These are phyloP conservation scores for Boletellus sp. DNA, from an alignment of 768 basidiomycete species.

Conservation along the genomic window DNA sequence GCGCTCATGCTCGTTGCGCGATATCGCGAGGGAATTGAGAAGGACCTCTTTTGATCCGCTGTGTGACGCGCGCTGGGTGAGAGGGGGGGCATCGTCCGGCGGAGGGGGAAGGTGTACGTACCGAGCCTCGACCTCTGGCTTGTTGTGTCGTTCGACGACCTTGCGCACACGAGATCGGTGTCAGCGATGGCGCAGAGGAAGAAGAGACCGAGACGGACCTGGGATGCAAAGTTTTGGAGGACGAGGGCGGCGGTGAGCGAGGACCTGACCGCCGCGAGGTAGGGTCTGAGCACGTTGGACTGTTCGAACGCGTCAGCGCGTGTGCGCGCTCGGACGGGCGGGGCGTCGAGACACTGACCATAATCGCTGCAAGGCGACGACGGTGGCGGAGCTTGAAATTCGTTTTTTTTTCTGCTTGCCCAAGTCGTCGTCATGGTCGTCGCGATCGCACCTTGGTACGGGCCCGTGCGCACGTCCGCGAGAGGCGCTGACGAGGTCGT, in stretches of 20 bases:
- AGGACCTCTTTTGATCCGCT: constrained; percentile 93
- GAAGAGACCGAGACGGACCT: constrained; percentile 33
- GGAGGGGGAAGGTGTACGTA: constrained; percentile 32
- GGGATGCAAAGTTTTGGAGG: constrained; percentile 96
- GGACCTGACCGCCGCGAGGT: constrained; percentile 92
- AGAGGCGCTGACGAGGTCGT: constrained; percentile 9
- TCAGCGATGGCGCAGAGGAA: constrained; percentile 3
- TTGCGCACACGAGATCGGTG: constrained; percentile 29
- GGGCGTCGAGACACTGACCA: constrained; percentile 45
- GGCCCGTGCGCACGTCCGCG: constrained; percentile 3
- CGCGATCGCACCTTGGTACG: constrained; percentile 67
- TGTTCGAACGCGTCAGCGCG: constrained; percentile 34
- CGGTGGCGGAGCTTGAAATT: constrained; percentile 45
- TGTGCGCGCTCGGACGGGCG: not conserved
- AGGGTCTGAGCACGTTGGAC: constrained; percentile 95
- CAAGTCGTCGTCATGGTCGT: constrained; percentile 44
- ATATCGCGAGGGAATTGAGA: constrained; percentile 89
- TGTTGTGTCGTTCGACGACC: constrained; percentile 97
- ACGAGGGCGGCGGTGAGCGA: constrained; percentile 97
- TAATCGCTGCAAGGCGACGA: constrained; percentile 26
- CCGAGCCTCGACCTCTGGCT: constrained; percentile 92
- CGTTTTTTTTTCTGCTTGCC: constrained; percentile 8
- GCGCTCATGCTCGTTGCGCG: constrained; percentile 94
- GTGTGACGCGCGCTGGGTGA: not conserved
- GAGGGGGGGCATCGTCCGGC: not conserved